phyloP scores from a whole-genome alignment of 257 asterid genomes.

The Jacaranda copaia region DNA sequence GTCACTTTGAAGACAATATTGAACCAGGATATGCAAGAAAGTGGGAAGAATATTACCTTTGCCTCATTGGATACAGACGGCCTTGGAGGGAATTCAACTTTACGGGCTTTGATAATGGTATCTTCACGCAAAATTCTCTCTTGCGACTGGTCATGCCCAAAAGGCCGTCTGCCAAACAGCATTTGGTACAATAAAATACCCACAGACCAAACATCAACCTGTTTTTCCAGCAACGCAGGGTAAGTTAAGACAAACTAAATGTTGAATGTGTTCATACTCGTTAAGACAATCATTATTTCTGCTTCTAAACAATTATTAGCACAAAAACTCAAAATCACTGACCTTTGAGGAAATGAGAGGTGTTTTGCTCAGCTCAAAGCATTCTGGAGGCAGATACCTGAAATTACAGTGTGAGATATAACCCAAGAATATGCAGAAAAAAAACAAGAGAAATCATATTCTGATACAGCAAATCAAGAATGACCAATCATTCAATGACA shows the following conservation, averaged over 20 bases:
- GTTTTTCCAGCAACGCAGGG: constrained; percentile 38
- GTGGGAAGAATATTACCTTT: constrained; percentile 54
- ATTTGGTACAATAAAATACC: constrained; percentile 94
- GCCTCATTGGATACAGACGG: constrained; percentile 95
- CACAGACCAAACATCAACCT: constrained; percentile 99
- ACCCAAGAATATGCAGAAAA: constrained; percentile 24
- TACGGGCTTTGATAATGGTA: constrained; percentile 92
- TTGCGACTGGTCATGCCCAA: constrained; percentile 96
- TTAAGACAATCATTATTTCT: neutral
- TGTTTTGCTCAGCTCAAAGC: constrained; percentile 95
- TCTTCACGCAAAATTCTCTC: constrained; percentile 97
- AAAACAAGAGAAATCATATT: neutral
- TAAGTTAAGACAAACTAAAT: neutral
- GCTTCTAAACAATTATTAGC: neutral
- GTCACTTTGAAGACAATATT: neutral
- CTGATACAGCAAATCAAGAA: neutral
- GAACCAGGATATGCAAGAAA: neutral
- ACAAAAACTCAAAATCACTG: constrained; percentile 34
- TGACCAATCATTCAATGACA: constrained; percentile 8
- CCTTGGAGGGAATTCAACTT: constrained; percentile 92
- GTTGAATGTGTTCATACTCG: neutral
- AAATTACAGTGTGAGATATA: constrained; percentile 31
- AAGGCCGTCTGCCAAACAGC: constrained; percentile 94
- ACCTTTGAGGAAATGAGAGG: constrained; percentile 99
- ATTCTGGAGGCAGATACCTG: constrained; percentile 99